These are phyloP conservation scores for Camellia granthamiana DNA, from an alignment of 148 eudicot genomes.

Conservation along the genomic window DNA sequence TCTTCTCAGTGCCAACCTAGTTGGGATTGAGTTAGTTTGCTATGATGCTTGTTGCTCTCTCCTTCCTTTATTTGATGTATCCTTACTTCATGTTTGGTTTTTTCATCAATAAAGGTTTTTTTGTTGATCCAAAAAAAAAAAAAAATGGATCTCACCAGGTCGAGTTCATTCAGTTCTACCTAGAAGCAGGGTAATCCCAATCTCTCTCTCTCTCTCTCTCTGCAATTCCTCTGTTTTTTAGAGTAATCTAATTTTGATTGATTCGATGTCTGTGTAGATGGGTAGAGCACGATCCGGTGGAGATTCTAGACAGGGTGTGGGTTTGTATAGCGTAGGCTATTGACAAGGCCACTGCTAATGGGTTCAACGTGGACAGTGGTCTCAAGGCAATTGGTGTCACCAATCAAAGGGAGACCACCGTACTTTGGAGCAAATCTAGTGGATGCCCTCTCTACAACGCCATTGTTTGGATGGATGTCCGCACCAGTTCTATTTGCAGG, in stretches of 20 bases:
- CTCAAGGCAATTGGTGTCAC: slow-evolving; percentile 93
- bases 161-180: slow-evolving; percentile 92
- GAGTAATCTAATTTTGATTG: neutral
- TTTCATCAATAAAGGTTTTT: no score
- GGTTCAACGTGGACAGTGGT: slow-evolving; percentile 77
- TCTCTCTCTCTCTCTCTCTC: neutral
- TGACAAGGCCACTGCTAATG: slow-evolving; percentile 89
- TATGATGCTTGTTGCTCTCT: no score
- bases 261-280: slow-evolving; percentile 39
- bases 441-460: slow-evolving; percentile 84
- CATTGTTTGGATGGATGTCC: slow-evolving; percentile 94
- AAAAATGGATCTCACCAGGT: slow-evolving; percentile 81
- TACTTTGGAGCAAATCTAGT: slow-evolving; percentile 90
- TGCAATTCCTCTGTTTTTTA: neutral
- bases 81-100: no score
- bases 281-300: slow-evolving; percentile 99
- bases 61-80: no score
- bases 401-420: slow-evolving; percentile 93
- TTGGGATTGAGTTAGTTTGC: no score
- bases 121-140: no score
- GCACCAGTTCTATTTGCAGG: no score
- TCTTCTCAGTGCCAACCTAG: no score
- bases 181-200: slow-evolving; percentile 74
- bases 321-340: slow-evolving; percentile 76
- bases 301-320: slow-evolving; percentile 87